Evolutionary conservation across 768 basidiomycete genomes (phyloP).

Genomic region (Strobilomyces confusus): DNA sequence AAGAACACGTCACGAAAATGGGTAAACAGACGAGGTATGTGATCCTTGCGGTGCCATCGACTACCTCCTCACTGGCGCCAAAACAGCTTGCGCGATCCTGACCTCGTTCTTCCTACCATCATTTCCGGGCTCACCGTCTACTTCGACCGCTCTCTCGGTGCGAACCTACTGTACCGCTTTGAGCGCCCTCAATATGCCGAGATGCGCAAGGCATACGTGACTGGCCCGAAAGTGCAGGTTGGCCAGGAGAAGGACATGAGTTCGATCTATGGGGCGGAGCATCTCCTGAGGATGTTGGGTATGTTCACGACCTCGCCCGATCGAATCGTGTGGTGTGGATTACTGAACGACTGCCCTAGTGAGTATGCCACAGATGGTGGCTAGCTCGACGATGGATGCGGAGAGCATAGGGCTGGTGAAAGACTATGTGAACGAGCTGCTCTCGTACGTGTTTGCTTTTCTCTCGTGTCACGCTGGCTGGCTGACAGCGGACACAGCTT

Average conservation of each 20-base stretch:
- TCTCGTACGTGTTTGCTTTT: conserved; percentile 51
- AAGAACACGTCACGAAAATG: conserved; percentile 51
- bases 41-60: background rate
- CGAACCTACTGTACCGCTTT: conserved; percentile 89
- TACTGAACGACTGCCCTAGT: conserved; percentile 47
- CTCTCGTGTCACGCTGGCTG: background rate
- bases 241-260: conserved; percentile 83
- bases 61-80: background rate
- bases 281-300: conserved; percentile 91
- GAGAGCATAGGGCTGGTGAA: conserved; percentile 79
- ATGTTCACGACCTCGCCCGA: conserved; percentile 23
- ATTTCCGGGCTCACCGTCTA: conserved; percentile 83
- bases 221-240: conserved; percentile 64
- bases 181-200: conserved; percentile 92
- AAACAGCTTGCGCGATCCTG: conserved; percentile 62
- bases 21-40: conserved; percentile 46
- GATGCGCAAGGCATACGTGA: conserved; percentile 67
- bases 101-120: conserved; percentile 71
- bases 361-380: conserved; percentile 87
- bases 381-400: conserved; percentile 83
- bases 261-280: conserved; percentile 90
- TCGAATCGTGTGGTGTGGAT: background rate
- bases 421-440: conserved; percentile 87
- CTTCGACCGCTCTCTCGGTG: conserved; percentile 88
- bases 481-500: conserved; percentile 44